Percentiles rank a stretch among this genome's conserved stretches.
Evolutionary conservation across 2,329 filamentous ascomycete species (phyloP).

Genomic region (Apiospora sp.): DNA sequence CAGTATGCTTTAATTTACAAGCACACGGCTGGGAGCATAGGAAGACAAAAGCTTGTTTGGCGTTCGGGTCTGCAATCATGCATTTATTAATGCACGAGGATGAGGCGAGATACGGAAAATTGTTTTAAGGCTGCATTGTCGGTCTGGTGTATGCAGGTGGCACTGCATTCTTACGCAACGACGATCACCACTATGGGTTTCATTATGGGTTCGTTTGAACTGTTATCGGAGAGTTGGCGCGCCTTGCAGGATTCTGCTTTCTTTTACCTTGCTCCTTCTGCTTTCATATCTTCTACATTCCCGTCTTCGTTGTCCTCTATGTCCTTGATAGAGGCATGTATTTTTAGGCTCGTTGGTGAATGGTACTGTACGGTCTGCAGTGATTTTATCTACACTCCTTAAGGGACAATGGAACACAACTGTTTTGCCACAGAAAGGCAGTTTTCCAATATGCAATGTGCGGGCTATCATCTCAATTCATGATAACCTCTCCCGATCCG

Average conservation of each 20-base stretch:
- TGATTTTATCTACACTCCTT: background rate
- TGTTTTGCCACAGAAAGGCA: background rate
- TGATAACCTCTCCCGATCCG: background rate
- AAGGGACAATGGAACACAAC: background rate
- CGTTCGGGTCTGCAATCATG: conserved; percentile 4
- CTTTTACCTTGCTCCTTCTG: background rate
- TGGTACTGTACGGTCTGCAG: background rate
- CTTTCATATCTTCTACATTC: background rate
- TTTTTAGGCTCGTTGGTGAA: background rate
- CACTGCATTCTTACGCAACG: background rate
- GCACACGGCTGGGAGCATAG: background rate
- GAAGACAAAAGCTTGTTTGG: conserved; percentile 22
- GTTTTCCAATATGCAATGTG: background rate
- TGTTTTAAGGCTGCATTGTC: background rate
- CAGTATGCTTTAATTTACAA: background rate
- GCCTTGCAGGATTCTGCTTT: background rate
- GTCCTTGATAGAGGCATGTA: background rate
- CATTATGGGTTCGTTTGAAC: background rate
- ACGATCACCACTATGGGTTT: background rate
- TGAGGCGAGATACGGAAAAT: background rate
- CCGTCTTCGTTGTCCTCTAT: background rate
- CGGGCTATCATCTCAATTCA: background rate
- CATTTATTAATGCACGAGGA: background rate
- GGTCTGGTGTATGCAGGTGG: background rate
- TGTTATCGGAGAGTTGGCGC: background rate